Conservation (phyloP, 495 filamentous ascomycete genomes). For the Hypoxylon intermedium region DNA sequence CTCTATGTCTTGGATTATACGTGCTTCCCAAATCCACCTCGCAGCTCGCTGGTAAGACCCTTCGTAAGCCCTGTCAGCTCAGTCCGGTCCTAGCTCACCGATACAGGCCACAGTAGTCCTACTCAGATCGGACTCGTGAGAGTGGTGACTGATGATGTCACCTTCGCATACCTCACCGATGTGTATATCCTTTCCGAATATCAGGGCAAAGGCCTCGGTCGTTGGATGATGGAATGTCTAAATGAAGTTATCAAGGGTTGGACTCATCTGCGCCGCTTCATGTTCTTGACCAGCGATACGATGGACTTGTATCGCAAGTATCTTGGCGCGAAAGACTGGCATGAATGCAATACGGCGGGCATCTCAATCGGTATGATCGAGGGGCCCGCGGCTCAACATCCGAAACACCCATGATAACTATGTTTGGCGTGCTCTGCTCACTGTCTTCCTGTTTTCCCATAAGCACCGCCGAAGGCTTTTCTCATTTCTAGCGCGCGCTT, state of each 20-base stretch:
- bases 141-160: slow-evolving; percentile 68
- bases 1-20: slow-evolving; percentile 64
- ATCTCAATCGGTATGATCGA: slow-evolving; percentile 35
- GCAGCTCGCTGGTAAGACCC: slow-evolving; percentile 39
- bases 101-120: slow-evolving; percentile 23
- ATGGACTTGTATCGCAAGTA: slow-evolving; percentile 56
- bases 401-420: slow-evolving; percentile 4
- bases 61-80: background rate
- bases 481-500: slow-evolving; percentile 87
- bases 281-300: slow-evolving; percentile 57
- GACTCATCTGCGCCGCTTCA: slow-evolving; percentile 62
- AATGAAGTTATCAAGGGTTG: slow-evolving; percentile 61
- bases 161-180: slow-evolving; percentile 74
- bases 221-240: slow-evolving; percentile 67
- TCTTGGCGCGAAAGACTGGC: slow-evolving; percentile 54
- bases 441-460: slow-evolving; percentile 70
- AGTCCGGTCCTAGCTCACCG: slow-evolving; percentile 1
- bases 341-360: slow-evolving; percentile 40
- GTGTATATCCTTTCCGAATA: slow-evolving; percentile 66
- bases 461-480: slow-evolving; percentile 75
- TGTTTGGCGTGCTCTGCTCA: slow-evolving; percentile 6
- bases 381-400: slow-evolving; percentile 27
- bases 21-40: slow-evolving; percentile 43
- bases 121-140: slow-evolving; percentile 64
- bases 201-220: slow-evolving; percentile 66